Evolutionary conservation across 306 rosid genomes (phyloP).

Genomic region (Castanea crenata): DNA sequence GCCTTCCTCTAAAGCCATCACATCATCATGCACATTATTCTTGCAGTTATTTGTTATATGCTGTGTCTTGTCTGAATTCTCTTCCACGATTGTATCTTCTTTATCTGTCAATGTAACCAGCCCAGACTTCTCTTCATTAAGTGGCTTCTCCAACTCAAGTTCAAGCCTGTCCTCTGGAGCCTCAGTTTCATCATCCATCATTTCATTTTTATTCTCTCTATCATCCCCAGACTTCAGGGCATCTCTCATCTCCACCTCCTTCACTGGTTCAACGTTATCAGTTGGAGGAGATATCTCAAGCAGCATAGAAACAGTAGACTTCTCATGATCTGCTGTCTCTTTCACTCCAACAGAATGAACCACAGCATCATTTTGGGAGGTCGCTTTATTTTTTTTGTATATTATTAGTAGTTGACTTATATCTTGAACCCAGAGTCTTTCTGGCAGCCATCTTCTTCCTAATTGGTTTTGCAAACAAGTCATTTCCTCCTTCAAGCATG

Average conservation of each 20-base stretch:
- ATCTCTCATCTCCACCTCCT: conserved; percentile 20
- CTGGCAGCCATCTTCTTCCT: conserved; percentile 47
- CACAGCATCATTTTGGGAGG: conserved; percentile 20
- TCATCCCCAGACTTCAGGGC: conserved; percentile 22
- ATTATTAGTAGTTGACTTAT: conserved; percentile 36
- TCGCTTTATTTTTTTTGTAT: conserved; percentile 40
- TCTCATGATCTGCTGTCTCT: conserved; percentile 23
- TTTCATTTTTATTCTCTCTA: conserved; percentile 29
- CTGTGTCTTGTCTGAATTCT: conserved; percentile 27
- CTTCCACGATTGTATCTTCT: conserved; percentile 21
- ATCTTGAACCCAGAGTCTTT: conserved; percentile 64
- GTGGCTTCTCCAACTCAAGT: conserved; percentile 31
- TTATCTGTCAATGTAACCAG: conserved; percentile 22
- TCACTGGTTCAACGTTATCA: conserved; percentile 24
- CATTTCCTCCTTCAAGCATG: conserved; percentile 34
- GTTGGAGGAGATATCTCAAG: conserved; percentile 29
- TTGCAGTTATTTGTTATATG: conserved; percentile 16
- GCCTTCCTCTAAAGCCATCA: conserved; percentile 30
- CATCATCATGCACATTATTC: conserved; percentile 16
- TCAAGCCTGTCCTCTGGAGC: conserved; percentile 59
- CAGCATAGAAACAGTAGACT: conserved; percentile 21
- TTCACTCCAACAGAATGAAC: conserved; percentile 23
- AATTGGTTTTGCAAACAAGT: conserved; percentile 28
- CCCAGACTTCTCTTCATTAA: conserved; percentile 22
- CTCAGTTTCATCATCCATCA: conserved; percentile 70